Percentiles rank a stretch among this genome's conserved stretches.
Evolutionary conservation across 2,329 filamentous ascomycete genomes (phyloP).

Genomic region (Gnomoniopsis sp.): DNA sequence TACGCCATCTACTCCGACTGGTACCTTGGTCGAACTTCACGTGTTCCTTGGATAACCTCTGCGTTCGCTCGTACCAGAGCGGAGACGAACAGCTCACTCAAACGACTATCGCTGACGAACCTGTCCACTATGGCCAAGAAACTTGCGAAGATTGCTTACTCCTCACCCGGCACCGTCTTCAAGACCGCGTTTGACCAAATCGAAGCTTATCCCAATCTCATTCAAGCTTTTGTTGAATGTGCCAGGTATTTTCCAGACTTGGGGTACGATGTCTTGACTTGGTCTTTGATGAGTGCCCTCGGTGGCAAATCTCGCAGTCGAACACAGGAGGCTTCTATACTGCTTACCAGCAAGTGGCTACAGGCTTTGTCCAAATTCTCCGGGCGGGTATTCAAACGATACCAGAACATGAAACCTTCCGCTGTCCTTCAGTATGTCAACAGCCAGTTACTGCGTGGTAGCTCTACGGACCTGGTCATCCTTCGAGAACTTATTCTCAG

Average conservation of each 20-base stretch:
- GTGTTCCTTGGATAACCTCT: slow-evolving; percentile 70
- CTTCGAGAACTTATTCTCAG: slow-evolving; percentile 84
- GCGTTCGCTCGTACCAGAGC: slow-evolving; percentile 74
- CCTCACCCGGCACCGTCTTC: slow-evolving; percentile 89
- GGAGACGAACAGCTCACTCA: slow-evolving; percentile 82
- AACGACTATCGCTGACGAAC: slow-evolving; percentile 85
- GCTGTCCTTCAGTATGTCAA: slow-evolving; percentile 89
- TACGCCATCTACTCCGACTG: slow-evolving; percentile 94
- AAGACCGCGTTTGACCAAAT: slow-evolving; percentile 85
- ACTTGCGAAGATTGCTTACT: slow-evolving; percentile 87
- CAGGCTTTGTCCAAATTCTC: slow-evolving; percentile 87
- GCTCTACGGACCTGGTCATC: slow-evolving; percentile 87
- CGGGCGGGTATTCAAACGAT: slow-evolving; percentile 83
- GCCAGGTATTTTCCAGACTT: slow-evolving; percentile 90
- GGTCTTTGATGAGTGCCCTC: slow-evolving; percentile 79
- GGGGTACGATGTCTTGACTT: slow-evolving; percentile 89
- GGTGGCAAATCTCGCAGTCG: slow-evolving; percentile 59
- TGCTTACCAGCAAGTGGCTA: slow-evolving; percentile 87
- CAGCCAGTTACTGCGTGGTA: slow-evolving; percentile 75
- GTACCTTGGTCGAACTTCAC: slow-evolving; percentile 76
- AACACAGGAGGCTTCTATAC: slow-evolving; percentile 58
- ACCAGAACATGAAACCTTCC: slow-evolving; percentile 76
- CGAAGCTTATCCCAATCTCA: slow-evolving; percentile 91
- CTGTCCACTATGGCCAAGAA: slow-evolving; percentile 80
- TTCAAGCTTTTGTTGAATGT: slow-evolving; percentile 91